Evolutionary conservation across 1,139 yeast species (phyloP).

Genomic region (Yamadazyma sp.): DNA sequence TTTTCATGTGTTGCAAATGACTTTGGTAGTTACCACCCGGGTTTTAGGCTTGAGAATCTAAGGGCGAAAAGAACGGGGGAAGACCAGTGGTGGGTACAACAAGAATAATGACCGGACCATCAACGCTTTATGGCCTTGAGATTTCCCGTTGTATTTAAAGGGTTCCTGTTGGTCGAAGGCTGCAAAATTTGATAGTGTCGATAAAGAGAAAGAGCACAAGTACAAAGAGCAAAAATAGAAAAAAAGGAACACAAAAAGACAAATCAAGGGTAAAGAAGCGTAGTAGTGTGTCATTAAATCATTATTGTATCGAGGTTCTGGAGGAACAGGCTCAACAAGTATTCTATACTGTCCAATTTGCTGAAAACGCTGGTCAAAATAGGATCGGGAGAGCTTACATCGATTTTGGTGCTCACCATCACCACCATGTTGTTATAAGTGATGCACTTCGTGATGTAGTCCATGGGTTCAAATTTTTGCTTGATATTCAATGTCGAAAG

Average conservation of each 20-base stretch:
- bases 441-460: slow-evolving; percentile 45
- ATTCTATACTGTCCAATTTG: slow-evolving; percentile 44
- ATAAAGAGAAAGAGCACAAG: too few species aligned
- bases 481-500: slow-evolving; percentile 31
- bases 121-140: too few species aligned
- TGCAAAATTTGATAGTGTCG: too few species aligned
- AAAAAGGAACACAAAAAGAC: too few species aligned
- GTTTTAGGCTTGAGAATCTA: too few species aligned
- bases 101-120: too few species aligned
- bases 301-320: slow-evolving; percentile 18
- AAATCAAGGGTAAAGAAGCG: too few species aligned
- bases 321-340: slow-evolving; percentile 31
- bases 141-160: too few species aligned
- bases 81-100: too few species aligned
- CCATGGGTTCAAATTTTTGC: slow-evolving; percentile 37
- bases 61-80: background rate
- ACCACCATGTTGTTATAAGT: slow-evolving; percentile 44
- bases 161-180: too few species aligned
- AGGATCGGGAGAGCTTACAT: slow-evolving; percentile 47
- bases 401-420: slow-evolving; percentile 43
- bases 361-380: slow-evolving; percentile 45
- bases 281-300: background rate
- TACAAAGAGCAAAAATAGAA: too few species aligned
- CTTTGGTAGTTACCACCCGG: too few species aligned
- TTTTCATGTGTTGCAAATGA: background rate